Percentiles rank a stretch among this genome's conserved stretches.
Evolutionary conservation across 768 basidiomycete genomes (phyloP).

Genomic region (Mycena venus): DNA sequence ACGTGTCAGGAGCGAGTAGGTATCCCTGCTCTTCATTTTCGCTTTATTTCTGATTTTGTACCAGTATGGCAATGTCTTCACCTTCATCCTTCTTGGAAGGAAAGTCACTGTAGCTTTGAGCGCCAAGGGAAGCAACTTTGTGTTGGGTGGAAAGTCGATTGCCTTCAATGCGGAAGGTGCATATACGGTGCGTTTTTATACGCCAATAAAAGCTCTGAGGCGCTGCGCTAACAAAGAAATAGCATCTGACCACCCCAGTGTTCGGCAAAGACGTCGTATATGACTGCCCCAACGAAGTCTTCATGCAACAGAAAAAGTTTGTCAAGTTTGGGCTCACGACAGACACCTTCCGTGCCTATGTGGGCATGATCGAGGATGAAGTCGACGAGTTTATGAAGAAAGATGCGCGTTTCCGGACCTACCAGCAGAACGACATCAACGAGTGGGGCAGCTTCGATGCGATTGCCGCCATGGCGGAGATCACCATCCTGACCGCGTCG

Average conservation of each 20-base stretch:
- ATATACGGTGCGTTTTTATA: conserved; percentile 78
- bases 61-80: conserved; percentile 98
- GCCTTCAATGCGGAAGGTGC: conserved; percentile 97
- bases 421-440: conserved; percentile 74
- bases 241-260: conserved; percentile 94
- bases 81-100: conserved; percentile 91
- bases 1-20: conserved; percentile 82
- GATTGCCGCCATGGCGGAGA: conserved; percentile 81
- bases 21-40: neutral
- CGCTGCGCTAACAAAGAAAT: conserved; percentile 20
- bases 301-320: conserved; percentile 99
- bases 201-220: conserved; percentile 10
- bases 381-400: conserved; percentile 77
- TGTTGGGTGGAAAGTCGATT: conserved; percentile 93
- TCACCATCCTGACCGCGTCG: conserved; percentile 95
- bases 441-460: conserved; percentile 87
- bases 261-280: conserved; percentile 99
- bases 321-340: conserved; percentile 95
- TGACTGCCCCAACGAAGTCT: conserved; percentile 93
- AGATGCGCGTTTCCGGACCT: conserved; percentile 73
- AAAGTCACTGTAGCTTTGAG: conserved; percentile 93
- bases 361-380: conserved; percentile 84
- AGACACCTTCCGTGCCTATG: conserved; percentile 91
- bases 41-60: neutral
- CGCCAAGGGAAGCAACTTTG: conserved; percentile 92